phyloP scores from a whole-genome alignment of 2,329 filamentous ascomycete species.

The Aspergillus hiratsukae region DNA sequence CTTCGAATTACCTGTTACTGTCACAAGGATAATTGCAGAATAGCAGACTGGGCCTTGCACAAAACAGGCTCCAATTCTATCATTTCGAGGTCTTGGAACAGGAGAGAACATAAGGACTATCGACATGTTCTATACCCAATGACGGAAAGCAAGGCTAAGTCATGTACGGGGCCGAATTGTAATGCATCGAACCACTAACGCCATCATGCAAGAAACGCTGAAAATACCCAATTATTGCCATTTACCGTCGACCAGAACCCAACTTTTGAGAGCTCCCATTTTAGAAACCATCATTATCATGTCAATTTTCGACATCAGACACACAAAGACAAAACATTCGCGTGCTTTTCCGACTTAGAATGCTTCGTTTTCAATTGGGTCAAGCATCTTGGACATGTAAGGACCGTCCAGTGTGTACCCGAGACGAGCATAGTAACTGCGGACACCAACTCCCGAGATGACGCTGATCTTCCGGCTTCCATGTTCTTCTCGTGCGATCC shows the following conservation, averaged over 20 bases:
- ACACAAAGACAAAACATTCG: not conserved
- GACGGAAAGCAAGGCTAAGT: not conserved
- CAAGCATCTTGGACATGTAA: conserved; percentile 59
- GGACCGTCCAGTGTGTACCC: conserved; percentile 92
- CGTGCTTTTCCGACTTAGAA: conserved; percentile 6
- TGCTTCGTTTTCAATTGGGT: conserved; percentile 37
- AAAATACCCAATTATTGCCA: conserved; percentile 1
- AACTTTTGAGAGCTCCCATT: not conserved
- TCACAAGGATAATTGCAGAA: not conserved
- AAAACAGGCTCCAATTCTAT: not conserved
- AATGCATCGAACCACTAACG: too few relatives aligned
- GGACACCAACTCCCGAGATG: conserved; percentile 94
- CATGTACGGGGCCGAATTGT: not conserved
- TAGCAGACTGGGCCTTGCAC: not conserved
- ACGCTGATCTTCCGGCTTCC: conserved; percentile 92
- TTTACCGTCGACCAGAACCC: not conserved
- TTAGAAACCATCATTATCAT: conserved; percentile 9
- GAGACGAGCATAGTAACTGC: conserved; percentile 89
- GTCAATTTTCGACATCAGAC: conserved; percentile 1
- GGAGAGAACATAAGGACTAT: not conserved
- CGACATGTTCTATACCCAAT: not conserved
- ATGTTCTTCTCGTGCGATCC: conserved; percentile 91
- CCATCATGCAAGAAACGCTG: not conserved
- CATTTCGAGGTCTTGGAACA: not conserved
- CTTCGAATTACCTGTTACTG: not conserved